These are phyloP conservation scores for Dothideomycetes sp. DNA, from an alignment of 2,329 filamentous ascomycete species.

Conservation along the genomic window DNA sequence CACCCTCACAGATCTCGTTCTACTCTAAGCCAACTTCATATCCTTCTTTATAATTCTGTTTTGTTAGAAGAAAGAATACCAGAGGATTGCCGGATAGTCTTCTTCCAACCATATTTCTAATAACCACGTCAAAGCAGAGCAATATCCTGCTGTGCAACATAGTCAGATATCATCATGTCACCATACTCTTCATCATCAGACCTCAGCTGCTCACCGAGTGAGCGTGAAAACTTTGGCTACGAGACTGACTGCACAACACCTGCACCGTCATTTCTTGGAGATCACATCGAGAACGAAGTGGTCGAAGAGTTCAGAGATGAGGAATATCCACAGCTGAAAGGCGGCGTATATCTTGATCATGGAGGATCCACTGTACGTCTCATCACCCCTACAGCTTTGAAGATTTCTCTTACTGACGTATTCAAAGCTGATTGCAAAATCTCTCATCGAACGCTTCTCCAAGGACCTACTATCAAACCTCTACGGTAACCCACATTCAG, in stretches of 20 bases:
- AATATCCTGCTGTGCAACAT: not conserved
- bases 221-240: slow-evolving; percentile 25
- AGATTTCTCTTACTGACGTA: slow-evolving; percentile 6
- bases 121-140: too few species aligned
- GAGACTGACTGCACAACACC: slow-evolving; percentile 29
- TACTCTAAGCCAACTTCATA: not conserved
- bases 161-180: slow-evolving; percentile 6
- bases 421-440: slow-evolving; percentile 56
- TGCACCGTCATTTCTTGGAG: slow-evolving; percentile 23
- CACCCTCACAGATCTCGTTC: not conserved
- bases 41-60: not conserved
- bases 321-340: slow-evolving; percentile 36
- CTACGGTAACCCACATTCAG: slow-evolving; percentile 88
- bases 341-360: slow-evolving; percentile 70
- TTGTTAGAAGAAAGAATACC: too few species aligned
- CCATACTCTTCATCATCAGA: slow-evolving; percentile 20
- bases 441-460: slow-evolving; percentile 69
- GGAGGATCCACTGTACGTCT: slow-evolving; percentile 64
- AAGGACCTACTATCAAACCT: slow-evolving; percentile 68
- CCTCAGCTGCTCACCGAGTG: slow-evolving; percentile 25
- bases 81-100: slow-evolving; percentile 8
- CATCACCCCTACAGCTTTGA: not conserved
- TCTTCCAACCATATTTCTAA: too few species aligned
- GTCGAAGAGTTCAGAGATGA: slow-evolving; percentile 31
- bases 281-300: slow-evolving; percentile 27